A percentile compares a stretch with the other conserved stretches of the same genome.
Conservation (phyloP, 2,329 filamentous ascomycete species). For the Stromatinia cepivora region DNA sequence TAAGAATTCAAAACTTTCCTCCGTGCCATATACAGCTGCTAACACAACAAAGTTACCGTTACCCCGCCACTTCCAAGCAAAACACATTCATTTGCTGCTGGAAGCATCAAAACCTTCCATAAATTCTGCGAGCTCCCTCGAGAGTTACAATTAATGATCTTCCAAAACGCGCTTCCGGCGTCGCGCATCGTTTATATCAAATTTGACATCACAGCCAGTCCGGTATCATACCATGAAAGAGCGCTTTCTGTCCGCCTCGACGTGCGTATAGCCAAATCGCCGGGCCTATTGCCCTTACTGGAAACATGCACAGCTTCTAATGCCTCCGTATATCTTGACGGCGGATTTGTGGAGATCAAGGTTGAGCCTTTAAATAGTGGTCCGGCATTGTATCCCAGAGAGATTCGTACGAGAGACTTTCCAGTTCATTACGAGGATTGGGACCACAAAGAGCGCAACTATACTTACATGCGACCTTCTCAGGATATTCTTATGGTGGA, state of each 20-base stretch:
- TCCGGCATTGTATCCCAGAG: background rate
- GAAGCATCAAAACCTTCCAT: background rate
- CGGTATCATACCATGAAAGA: no score
- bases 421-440: no score
- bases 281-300: background rate
- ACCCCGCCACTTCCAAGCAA: background rate
- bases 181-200: background rate
- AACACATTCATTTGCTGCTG: fast-evolving
- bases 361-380: no score
- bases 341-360: background rate
- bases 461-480: background rate
- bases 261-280: no score
- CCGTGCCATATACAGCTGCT: background rate
- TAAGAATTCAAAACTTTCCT: fast-evolving
- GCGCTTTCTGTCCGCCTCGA: no score
- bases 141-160: background rate
- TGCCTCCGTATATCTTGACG: background rate
- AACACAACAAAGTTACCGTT: background rate
- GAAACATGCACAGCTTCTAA: background rate
- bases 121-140: background rate
- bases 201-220: background rate
- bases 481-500: background rate
- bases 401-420: no score
- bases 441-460: background rate
- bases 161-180: background rate